These are phyloP conservation scores for Cryptosporidium ryanae DNA, from an alignment of 169 alveolate species.

Conservation along the genomic window DNA sequence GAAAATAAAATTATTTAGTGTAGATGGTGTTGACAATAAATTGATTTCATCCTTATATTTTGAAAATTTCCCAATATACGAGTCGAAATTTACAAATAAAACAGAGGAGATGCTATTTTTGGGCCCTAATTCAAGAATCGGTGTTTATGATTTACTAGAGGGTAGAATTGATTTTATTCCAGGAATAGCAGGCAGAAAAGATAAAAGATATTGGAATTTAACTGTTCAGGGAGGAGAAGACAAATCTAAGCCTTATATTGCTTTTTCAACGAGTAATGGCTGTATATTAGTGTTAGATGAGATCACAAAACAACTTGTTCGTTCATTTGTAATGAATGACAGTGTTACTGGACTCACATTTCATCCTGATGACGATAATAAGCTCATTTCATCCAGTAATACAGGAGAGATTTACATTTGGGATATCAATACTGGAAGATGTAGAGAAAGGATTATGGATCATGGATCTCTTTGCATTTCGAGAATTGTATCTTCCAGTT, in stretches of 20 bases:
- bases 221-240: conserved; percentile 34
- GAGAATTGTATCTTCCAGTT: conserved; percentile 16
- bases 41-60: conserved; percentile 55
- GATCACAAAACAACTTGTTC: conserved; percentile 55
- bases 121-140: conserved; percentile 55
- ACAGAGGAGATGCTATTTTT: conserved; percentile 54
- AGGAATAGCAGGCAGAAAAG: conserved; percentile 67
- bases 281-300: conserved; percentile 37
- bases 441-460: conserved; percentile 54
- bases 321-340: conserved; percentile 60
- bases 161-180: conserved; percentile 57
- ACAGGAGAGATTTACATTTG: conserved; percentile 53
- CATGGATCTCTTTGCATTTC: conserved; percentile 53
- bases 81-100: conserved; percentile 39
- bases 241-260: conserved; percentile 19
- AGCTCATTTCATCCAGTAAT: conserved; percentile 37
- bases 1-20: conserved; percentile 42
- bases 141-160: conserved; percentile 51
- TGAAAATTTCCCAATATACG: conserved; percentile 64
- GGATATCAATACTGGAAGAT: conserved; percentile 73
- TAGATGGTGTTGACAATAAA: conserved; percentile 55
- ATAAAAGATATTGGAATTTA: conserved; percentile 64
- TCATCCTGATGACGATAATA: conserved; percentile 39
- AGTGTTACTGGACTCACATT: conserved; percentile 52
- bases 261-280: conserved; percentile 52